These are phyloP conservation scores for Melampsora abietis-canadensis DNA, from an alignment of 1,284 basidiomycete species.

Conservation along the genomic window DNA sequence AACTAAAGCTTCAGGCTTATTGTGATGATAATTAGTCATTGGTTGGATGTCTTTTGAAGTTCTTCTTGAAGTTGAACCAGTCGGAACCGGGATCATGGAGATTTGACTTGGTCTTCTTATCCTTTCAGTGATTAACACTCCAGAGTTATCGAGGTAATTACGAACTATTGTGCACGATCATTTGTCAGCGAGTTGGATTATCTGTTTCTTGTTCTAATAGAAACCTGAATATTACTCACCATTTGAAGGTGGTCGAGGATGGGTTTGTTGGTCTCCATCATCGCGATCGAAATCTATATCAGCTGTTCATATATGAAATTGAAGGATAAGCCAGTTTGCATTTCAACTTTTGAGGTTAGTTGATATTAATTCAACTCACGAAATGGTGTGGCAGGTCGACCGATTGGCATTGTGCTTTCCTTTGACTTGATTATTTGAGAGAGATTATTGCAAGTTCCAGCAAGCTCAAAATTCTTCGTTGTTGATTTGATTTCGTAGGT, in stretches of 20 bases:
- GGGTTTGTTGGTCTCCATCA: background rate
- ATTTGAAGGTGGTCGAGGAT: background rate
- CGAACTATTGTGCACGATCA: background rate
- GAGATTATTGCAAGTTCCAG: too few species aligned
- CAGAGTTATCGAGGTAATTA: slow-evolving; percentile 5
- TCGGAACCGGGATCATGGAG: background rate
- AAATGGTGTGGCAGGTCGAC: background rate
- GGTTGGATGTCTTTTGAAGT: background rate
- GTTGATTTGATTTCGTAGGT: too few species aligned
- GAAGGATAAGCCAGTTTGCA: too few species aligned
- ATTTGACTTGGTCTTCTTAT: background rate
- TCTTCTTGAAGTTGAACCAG: background rate
- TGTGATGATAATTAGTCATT: background rate
- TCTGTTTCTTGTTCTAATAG: too few species aligned
- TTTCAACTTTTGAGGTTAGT: too few species aligned
- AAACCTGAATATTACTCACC: too few species aligned
- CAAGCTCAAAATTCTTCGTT: too few species aligned
- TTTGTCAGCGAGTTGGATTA: too few species aligned
- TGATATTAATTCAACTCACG: background rate
- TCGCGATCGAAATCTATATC: background rate
- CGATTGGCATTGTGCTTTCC: background rate
- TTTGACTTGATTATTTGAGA: too few species aligned
- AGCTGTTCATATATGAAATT: background rate
- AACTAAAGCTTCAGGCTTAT: background rate
- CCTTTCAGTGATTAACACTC: background rate